Base-by-base conservation (phyloP, 2,329 filamentous ascomycete genomes). In the Podosphaera aphanis region DNA sequence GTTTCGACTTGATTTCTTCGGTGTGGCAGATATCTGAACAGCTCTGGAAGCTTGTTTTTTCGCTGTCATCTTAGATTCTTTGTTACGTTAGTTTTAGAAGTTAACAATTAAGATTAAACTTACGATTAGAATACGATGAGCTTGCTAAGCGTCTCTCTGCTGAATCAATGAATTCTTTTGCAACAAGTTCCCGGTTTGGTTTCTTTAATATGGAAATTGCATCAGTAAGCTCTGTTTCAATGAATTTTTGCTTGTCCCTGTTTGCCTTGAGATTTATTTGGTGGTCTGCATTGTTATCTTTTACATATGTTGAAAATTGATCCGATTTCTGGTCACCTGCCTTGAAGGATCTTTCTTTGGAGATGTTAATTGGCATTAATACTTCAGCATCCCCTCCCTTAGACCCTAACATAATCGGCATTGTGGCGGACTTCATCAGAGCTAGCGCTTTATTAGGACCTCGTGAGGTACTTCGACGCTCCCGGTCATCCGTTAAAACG, bases 141-240 rank as follows among this genome's bases (percentile, higher is more conserved):
- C 64, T 64, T 15, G 64, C 64, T 4, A 66, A 63, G 46, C 76
- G 71, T 53, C 70, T 70, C 57, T 84, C 78, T 3, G 73, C 70
- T 21, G 73, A 77, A 51, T 83, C 79, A 2, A 71, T 73, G 47
- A 81, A 66, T 33, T 74, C 70, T 53, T 75, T 77, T 27, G 75
- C 74, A 11, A 77, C 79, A 36, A 80, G 66, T 19, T 73, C 70
- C 40, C 83, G 72, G 55, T 88, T 85, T 1, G 83, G 83, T 60
- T 77, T 83, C 58, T 80, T 77, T 37, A 88, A 60, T 8, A 76
- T 71, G 5, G 71, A 72, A 43, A 90, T 86, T 7, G 83, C 83
- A 48, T 83, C 73, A 52, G 74, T 73, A 29, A 88, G 61, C 55
- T 85, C 77, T 23, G 76, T 73, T 42, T 83, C 74, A 1, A 83